phyloP scores from a whole-genome alignment of 2,329 filamentous ascomycete species.

The Venturia pyrina region DNA sequence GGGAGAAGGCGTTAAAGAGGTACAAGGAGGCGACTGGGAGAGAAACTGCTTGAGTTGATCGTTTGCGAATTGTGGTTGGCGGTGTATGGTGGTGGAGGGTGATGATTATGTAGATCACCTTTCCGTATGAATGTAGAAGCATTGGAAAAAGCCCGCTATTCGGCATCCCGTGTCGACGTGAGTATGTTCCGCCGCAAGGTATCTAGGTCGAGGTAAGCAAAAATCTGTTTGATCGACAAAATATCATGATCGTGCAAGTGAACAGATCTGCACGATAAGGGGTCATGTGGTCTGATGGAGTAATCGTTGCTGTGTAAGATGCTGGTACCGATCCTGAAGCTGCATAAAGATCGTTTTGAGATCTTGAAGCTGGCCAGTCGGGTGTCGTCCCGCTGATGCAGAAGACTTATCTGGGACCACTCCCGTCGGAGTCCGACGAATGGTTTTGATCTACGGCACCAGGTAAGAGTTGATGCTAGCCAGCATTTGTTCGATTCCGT shows the following conservation, averaged over 20 bases:
- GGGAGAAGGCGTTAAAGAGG: constrained; percentile 55
- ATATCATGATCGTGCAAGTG: not conserved
- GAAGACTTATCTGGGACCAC: not conserved
- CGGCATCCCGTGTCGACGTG: no score
- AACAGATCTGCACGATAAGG: not conserved
- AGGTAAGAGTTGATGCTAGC: no score
- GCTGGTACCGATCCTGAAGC: not conserved
- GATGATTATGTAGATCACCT: no score
- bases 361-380: not conserved
- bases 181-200: no score
- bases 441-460: not conserved
- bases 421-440: not conserved
- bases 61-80: not conserved
- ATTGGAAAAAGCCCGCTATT: no score
- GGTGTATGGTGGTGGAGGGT: no score
- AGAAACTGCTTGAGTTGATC: constrained; percentile 29
- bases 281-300: not conserved
- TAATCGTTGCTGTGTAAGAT: not conserved
- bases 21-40: constrained; percentile 58
- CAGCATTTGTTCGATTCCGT: not conserved
- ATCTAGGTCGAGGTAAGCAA: no score
- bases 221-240: no score
- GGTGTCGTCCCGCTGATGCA: not conserved
- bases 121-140: no score
- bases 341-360: not conserved